phyloP scores from a whole-genome alignment of 306 rosid genomes.

The Rosa multiflora region DNA sequence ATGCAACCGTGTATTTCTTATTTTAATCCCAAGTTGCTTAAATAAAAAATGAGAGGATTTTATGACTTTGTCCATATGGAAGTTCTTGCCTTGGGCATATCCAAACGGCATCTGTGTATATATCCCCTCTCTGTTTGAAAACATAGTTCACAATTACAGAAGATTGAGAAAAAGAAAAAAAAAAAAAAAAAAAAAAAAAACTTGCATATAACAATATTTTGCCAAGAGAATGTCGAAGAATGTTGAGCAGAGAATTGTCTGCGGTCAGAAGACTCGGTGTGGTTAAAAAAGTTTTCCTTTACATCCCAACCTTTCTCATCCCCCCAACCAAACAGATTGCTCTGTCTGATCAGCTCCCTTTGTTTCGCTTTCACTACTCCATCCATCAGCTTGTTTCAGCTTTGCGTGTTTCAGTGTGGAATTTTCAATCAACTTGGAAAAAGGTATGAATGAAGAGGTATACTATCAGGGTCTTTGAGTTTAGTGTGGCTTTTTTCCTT shows the following conservation, averaged over 20 bases:
- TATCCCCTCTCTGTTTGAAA: slow-evolving; percentile 16
- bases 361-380: not conserved
- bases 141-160: slow-evolving; percentile 15
- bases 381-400: not conserved
- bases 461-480: not conserved
- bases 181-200: not conserved
- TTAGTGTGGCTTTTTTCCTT: not conserved
- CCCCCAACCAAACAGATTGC: not conserved
- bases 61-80: slow-evolving; percentile 54
- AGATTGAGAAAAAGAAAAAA: not conserved
- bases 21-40: slow-evolving; percentile 30
- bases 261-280: slow-evolving; percentile 2
- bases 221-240: slow-evolving; percentile 7
- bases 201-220: not conserved
- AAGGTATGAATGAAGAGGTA: slow-evolving; percentile 1
- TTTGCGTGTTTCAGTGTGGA: not conserved
- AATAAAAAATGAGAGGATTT: slow-evolving; percentile 9
- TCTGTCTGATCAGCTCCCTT: slow-evolving; percentile 1
- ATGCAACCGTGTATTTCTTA: slow-evolving; percentile 22
- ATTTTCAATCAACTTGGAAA: not conserved
- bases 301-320: slow-evolving; percentile 5
- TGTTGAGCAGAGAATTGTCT: slow-evolving; percentile 10
- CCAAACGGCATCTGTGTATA: slow-evolving; percentile 43
- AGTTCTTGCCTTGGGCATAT: slow-evolving; percentile 47
- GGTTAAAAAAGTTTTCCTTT: not conserved